These are phyloP conservation scores for Neoboletus subvelutipes DNA, from an alignment of 768 basidiomycete genomes.

Conservation along the genomic window DNA sequence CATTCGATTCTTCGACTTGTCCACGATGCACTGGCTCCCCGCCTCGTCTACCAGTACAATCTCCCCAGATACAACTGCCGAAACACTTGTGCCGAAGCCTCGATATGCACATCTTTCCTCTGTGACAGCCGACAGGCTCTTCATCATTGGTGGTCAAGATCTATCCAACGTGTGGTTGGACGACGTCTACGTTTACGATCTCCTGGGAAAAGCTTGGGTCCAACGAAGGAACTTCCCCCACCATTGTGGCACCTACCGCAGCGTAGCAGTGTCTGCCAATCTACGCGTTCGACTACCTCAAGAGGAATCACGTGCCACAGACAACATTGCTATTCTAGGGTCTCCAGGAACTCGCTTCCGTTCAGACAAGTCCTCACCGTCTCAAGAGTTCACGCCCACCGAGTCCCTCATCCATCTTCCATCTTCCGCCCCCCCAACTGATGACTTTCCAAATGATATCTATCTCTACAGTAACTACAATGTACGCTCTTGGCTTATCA, in stretches of 20 bases:
- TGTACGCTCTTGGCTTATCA: conserved; percentile 43
- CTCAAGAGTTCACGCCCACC: conserved; percentile 53
- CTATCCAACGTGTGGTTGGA: conserved; percentile 91
- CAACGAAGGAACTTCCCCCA: conserved; percentile 78
- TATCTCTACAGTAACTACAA: conserved; percentile 97
- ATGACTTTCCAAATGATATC: conserved; percentile 81
- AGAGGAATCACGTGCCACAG: conserved; percentile 49
- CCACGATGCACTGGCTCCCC: conserved; percentile 70
- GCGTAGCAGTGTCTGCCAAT: conserved; percentile 79
- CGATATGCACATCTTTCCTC: conserved; percentile 95
- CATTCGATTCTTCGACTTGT: conserved; percentile 84
- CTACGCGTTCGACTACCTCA: conserved; percentile 67
- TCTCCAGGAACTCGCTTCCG: conserved; percentile 61
- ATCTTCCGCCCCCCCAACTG: conserved; percentile 69
- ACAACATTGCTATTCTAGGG: conserved; percentile 45
- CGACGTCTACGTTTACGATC: conserved; percentile 88
- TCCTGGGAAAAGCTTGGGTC: conserved; percentile 71
- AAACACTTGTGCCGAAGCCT: conserved; percentile 67
- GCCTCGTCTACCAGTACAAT: conserved; percentile 28
- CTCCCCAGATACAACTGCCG: conserved; percentile 39
- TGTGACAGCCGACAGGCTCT: conserved; percentile 77
- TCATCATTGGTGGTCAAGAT: conserved; percentile 95
- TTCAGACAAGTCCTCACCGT: conserved; percentile 41
- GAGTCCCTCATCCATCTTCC: conserved; percentile 69
- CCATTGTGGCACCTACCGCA: conserved; percentile 96